phyloP scores from a whole-genome alignment of 169 alveolate species.

The Eimeria falciformis region DNA sequence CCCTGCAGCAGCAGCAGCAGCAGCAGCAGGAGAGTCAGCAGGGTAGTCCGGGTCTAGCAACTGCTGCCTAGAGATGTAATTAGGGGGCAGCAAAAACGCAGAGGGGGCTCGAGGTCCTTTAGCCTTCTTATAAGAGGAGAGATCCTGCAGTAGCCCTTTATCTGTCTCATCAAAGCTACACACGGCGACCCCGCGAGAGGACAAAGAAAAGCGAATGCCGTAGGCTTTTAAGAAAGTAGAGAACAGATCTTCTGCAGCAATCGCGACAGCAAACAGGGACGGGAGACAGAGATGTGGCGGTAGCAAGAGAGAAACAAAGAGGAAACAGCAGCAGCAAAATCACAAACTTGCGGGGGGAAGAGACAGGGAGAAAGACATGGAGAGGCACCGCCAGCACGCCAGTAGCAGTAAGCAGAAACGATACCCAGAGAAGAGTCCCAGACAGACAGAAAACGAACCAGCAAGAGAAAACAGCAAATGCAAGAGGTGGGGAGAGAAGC shows the following conservation, averaged over 20 bases:
- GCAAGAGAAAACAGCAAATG: not conserved
- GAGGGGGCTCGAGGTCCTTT: conserved; percentile 55
- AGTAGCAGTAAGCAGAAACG: not conserved
- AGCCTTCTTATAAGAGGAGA: conserved; percentile 46
- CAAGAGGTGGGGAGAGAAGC: not conserved
- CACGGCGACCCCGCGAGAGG: not conserved
- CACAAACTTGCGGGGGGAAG: not conserved
- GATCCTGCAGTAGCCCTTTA: conserved; percentile 56
- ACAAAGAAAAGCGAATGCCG: conserved; percentile 30
- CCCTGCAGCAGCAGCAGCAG: conserved; percentile 21
- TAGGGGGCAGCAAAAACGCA: conserved; percentile 25
- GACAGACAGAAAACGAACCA: not conserved
- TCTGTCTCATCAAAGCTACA: conserved; percentile 7
- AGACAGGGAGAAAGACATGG: too few species aligned
- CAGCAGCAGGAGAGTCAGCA: not conserved
- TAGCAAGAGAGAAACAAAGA: not conserved
- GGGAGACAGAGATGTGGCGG: not conserved
- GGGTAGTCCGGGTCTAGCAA: conserved; percentile 76
- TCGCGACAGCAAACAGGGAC: not conserved
- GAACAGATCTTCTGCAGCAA: conserved; percentile 21
- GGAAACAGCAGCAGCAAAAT: too few species aligned
- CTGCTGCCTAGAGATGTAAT: conserved; percentile 50
- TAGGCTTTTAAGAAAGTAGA: conserved; percentile 7
- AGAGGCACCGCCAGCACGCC: conserved; percentile 1
- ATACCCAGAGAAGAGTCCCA: too few species aligned